These are phyloP conservation scores for Puccinia novopanici DNA, from an alignment of 1,284 basidiomycete genomes.

Conservation along the genomic window DNA sequence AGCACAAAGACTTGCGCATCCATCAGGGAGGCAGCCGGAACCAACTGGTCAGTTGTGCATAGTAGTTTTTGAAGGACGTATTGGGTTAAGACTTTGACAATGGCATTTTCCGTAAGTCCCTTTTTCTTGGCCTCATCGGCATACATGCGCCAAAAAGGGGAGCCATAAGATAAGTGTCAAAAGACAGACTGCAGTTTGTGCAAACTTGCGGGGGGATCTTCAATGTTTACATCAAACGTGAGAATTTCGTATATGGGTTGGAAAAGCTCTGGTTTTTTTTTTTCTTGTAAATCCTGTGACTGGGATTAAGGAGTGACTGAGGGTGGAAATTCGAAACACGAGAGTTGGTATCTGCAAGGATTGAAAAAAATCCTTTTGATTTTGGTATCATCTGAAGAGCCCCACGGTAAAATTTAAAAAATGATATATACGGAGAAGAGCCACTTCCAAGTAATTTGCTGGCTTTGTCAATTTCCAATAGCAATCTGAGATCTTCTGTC, in stretches of 20 bases:
- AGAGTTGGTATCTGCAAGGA: slow-evolving; percentile 7
- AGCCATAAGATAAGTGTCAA: background rate
- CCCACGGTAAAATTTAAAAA: background rate
- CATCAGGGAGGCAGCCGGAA: background rate
- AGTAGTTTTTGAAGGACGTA: background rate
- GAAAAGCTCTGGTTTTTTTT: too few species aligned
- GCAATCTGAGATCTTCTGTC: background rate
- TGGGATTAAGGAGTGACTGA: too few species aligned
- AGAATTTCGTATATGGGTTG: too few species aligned
- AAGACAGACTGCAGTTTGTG: background rate
- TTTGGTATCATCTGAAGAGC: background rate
- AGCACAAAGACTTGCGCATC: background rate
- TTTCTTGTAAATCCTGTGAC: too few species aligned
- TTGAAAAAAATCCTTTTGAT: background rate
- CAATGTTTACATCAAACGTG: background rate
- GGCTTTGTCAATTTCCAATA: background rate
- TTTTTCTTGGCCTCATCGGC: background rate
- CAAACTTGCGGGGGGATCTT: background rate
- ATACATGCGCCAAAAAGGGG: background rate
- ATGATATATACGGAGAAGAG: background rate
- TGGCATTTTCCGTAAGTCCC: background rate
- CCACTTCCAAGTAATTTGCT: background rate
- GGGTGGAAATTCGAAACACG: background rate
- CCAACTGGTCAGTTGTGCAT: background rate
- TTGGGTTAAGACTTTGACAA: background rate